Evolutionary conservation across 176 grass and related monocot species (phyloP).

Genomic region (Carex parvula): DNA sequence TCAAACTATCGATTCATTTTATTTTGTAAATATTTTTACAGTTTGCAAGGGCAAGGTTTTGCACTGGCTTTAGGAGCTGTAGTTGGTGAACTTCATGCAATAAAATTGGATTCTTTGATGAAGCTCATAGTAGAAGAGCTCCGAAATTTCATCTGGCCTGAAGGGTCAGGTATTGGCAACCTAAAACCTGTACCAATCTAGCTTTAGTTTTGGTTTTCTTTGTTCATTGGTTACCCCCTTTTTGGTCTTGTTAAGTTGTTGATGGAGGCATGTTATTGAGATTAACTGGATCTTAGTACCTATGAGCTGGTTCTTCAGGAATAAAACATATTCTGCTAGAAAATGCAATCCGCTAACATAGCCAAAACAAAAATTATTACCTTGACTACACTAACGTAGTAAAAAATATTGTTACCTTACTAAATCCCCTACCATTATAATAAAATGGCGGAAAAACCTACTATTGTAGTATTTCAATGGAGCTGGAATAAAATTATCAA

Average conservation of each 20-base stretch:
- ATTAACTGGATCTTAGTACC: not conserved
- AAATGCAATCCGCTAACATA: not conserved
- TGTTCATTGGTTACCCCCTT: not conserved
- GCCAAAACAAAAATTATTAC: not conserved
- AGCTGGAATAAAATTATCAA: not conserved
- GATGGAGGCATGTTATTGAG: not conserved
- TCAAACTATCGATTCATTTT: not conserved
- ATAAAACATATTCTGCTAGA: not conserved
- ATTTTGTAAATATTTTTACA: conserved; percentile 22
- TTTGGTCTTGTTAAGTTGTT: not conserved
- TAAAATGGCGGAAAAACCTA: not conserved
- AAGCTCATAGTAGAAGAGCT: conserved; percentile 65
- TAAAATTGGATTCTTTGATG: conserved; percentile 64
- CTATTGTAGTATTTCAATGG: not conserved
- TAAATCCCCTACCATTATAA: not conserved
- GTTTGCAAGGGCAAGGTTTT: conserved; percentile 97
- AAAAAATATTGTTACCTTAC: conserved; percentile 1
- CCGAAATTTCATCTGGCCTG: conserved; percentile 73
- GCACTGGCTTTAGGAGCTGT: conserved; percentile 60
- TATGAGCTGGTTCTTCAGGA: not conserved
- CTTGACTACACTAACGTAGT: not conserved
- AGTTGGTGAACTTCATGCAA: conserved; percentile 43
- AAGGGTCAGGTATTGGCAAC: conserved; percentile 73
- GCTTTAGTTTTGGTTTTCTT: not conserved
- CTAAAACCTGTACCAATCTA: conserved; percentile 12